Percentiles rank a stretch among this genome's conserved stretches.
These are phyloP conservation scores for Bullera alba DNA, from an alignment of 768 basidiomycete species.

Conservation along the genomic window DNA sequence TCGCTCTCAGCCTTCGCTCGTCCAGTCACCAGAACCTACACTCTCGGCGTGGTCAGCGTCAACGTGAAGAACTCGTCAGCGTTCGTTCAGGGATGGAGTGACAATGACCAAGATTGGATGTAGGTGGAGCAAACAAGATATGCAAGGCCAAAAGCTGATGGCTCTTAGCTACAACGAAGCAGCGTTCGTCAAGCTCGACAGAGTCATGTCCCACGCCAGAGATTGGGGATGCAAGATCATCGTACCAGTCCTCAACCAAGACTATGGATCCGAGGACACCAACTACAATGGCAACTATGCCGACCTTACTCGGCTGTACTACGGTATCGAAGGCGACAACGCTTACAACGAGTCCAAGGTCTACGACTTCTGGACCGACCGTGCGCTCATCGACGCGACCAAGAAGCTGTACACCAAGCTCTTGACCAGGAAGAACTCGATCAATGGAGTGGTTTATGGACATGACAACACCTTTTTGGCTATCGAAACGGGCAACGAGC, in stretches of 20 bases:
- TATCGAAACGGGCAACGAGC: not conserved
- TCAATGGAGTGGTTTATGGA: not conserved
- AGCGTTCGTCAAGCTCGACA: not conserved
- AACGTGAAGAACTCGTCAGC: no score
- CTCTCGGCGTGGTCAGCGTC: no score
- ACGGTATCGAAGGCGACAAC: not conserved
- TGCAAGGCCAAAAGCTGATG: no score
- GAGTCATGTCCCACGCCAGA: not conserved
- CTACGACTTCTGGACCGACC: not conserved
- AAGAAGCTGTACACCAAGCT: constrained; percentile 1
- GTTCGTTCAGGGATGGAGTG: no score
- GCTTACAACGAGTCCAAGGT: constrained; percentile 1
- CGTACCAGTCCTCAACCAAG: not conserved
- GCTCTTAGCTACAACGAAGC: constrained; percentile 1
- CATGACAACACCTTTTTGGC: not conserved
- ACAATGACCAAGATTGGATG: no score
- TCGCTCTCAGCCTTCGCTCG: no score
- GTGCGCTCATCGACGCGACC: not conserved
- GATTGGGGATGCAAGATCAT: not conserved
- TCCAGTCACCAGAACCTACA: no score
- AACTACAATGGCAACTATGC: not conserved
- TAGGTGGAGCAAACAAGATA: no score
- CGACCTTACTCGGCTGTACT: not conserved
- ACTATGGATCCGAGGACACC: not conserved
- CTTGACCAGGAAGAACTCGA: not conserved